Percentiles rank a stretch among this genome's conserved stretches.
Conservation (phyloP, 176 grass and related monocot genomes). For the Hsuehochloa calcarea region DNA sequence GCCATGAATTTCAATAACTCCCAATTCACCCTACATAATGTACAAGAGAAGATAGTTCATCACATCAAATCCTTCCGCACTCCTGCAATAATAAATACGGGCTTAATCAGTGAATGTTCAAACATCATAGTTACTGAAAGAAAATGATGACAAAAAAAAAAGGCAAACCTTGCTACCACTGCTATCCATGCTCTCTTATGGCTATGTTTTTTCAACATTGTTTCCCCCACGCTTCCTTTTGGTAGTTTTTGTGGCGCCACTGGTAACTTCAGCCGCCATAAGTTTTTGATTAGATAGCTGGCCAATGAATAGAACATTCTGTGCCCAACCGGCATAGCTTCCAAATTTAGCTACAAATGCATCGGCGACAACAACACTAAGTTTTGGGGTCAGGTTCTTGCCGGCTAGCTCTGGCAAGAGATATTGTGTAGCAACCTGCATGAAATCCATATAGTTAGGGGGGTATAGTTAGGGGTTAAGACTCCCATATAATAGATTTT, state of each 20-base stretch:
- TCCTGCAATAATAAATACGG: background rate
- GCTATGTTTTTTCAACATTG: background rate
- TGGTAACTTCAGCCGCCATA: background rate
- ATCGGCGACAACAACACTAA: constrained; percentile 60
- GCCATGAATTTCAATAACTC: background rate
- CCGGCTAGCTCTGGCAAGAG: constrained; percentile 74
- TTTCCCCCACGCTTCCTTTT: constrained; percentile 50
- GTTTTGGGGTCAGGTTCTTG: constrained; percentile 63
- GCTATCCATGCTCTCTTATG: background rate
- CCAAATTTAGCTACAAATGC: constrained; percentile 88
- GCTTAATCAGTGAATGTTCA: background rate
- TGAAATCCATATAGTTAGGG: background rate
- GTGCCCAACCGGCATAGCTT: constrained; percentile 88
- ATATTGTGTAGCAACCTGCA: constrained; percentile 82
- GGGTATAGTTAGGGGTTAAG: background rate
- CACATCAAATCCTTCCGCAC: background rate
- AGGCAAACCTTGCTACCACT: background rate
- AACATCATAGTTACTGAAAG: background rate
- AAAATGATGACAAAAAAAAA: background rate
- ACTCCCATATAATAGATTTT: constrained; percentile 9
- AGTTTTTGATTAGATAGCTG: constrained; percentile 66
- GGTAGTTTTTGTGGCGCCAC: constrained; percentile 19
- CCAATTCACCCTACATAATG: background rate
- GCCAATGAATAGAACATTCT: constrained; percentile 91
- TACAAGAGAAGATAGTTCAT: background rate